These are phyloP conservation scores for Xylaria bambusicola DNA, from an alignment of 495 filamentous ascomycete species.

Conservation along the genomic window DNA sequence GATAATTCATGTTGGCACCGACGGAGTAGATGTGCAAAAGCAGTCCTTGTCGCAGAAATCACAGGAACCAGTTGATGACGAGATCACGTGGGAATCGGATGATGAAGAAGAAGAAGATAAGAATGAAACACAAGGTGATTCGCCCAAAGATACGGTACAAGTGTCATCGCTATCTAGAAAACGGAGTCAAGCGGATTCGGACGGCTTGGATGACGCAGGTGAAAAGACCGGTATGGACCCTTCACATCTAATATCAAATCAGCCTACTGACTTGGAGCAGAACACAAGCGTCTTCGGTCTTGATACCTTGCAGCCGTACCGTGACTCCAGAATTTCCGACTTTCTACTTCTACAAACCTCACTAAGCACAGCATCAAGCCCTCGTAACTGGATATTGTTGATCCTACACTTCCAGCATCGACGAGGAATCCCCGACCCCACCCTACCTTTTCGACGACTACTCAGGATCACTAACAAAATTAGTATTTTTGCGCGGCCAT, in stretches of 20 bases:
- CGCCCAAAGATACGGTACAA: constrained; percentile 32
- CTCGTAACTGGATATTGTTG: constrained; percentile 4
- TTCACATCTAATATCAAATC: not conserved
- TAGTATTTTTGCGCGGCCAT: constrained; percentile 20
- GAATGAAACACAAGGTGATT: constrained; percentile 22
- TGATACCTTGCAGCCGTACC: constrained; percentile 26
- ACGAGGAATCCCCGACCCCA: constrained; percentile 1
- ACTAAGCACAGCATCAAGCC: constrained; percentile 7
- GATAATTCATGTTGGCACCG: constrained; percentile 16
- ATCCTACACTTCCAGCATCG: constrained; percentile 5
- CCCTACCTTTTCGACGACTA: constrained; percentile 2
- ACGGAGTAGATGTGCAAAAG: constrained; percentile 4
- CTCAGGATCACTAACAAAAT: constrained; percentile 27
- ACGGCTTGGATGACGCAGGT: constrained; percentile 20
- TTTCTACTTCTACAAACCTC: not conserved
- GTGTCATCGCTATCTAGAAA: constrained; percentile 33
- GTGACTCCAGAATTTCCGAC: constrained; percentile 9
- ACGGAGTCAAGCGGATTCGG: constrained; percentile 26
- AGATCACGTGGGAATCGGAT: constrained; percentile 49
- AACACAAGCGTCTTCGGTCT: constrained; percentile 54
- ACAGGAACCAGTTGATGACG: constrained; percentile 31
- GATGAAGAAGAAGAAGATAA: constrained; percentile 38
- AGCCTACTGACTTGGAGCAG: constrained; percentile 37
- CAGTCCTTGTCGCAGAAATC: constrained; percentile 1
- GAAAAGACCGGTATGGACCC: constrained; percentile 44